Percentiles rank a stretch among this genome's conserved stretches.
These are phyloP conservation scores for Rhodotorula sp. DNA, from an alignment of 1,284 basidiomycete species.

Conservation along the genomic window DNA sequence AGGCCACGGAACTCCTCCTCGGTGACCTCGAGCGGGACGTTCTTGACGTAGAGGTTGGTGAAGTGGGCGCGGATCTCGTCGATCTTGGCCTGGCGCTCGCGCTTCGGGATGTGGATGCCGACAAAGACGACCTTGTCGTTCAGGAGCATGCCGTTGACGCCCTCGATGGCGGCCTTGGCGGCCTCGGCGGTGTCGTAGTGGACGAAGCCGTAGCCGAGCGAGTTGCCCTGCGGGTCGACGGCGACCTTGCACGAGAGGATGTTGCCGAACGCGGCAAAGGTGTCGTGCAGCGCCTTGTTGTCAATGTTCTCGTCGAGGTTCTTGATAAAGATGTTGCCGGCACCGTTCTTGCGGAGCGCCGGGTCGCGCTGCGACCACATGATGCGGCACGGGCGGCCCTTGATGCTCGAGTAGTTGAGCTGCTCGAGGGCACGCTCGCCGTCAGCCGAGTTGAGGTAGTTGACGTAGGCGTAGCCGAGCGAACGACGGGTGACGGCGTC, in stretches of 20 bases:
- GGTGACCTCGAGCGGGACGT: slow-evolving; percentile 79
- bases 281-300: slow-evolving; percentile 99
- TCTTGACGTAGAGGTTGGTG: slow-evolving; percentile 99
- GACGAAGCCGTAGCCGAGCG: slow-evolving; percentile 96
- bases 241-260: slow-evolving; percentile 99
- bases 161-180: slow-evolving; percentile 93
- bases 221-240: slow-evolving; percentile 80
- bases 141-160: slow-evolving; percentile 98
- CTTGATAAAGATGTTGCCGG: slow-evolving; percentile 99
- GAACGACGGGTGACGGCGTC: slow-evolving; percentile 99
- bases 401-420: slow-evolving; percentile 99
- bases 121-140: slow-evolving; percentile 99
- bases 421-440: slow-evolving; percentile 99
- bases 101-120: slow-evolving; percentile 91
- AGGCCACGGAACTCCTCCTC: slow-evolving; percentile 85
- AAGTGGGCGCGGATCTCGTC: slow-evolving; percentile 96
- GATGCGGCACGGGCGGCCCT: slow-evolving; percentile 97
- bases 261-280: slow-evolving; percentile 98
- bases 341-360: slow-evolving; percentile 96
- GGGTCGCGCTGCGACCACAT: slow-evolving; percentile 99
- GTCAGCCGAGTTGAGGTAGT: slow-evolving; percentile 94
- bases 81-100: slow-evolving; percentile 96
- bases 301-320: slow-evolving; percentile 97
- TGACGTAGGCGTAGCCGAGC: slow-evolving; percentile 99
- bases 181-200: slow-evolving; percentile 99